A percentile compares a stretch with the other conserved stretches of the same genome.
phyloP scores from a whole-genome alignment of 306 rosid species.

The Amphicarpaea edgeworthii region DNA sequence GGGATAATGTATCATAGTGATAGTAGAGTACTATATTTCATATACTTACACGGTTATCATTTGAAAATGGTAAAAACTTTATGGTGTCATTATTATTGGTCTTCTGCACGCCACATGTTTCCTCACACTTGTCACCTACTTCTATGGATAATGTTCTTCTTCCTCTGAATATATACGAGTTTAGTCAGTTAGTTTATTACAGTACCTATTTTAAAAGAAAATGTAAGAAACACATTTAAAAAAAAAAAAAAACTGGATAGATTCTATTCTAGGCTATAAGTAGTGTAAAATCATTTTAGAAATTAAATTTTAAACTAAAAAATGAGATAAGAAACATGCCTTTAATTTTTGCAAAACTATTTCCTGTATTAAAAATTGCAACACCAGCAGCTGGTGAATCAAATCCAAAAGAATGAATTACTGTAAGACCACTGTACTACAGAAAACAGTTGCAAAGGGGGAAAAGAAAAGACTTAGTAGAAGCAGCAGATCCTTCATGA shows the following conservation, averaged over 20 bases:
- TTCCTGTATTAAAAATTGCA: neutral
- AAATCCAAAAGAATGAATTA: neutral
- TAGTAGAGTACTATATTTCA: neutral
- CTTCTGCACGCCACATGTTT: neutral
- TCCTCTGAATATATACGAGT: neutral
- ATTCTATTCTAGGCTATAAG: no score
- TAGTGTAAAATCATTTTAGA: no score
- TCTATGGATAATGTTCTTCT: neutral
- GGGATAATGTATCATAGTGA: neutral
- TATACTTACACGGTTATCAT: slow-evolving; percentile 36
- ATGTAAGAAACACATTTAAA: neutral
- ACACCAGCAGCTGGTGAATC: neutral
- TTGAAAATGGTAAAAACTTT: neutral
- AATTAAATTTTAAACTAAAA: no score
- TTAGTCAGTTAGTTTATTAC: neutral
- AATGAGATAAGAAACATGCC: no score
- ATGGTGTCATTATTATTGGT: neutral
- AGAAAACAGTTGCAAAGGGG: neutral
- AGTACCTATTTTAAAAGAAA: neutral
- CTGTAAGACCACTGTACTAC: neutral
- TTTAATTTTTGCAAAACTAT: neutral
- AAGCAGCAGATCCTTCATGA: neutral
- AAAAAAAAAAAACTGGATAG: neutral
- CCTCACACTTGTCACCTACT: neutral
- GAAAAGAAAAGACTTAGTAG: neutral